phyloP scores from a whole-genome alignment of 1,284 basidiomycete species.

The Tremellales sp. region DNA sequence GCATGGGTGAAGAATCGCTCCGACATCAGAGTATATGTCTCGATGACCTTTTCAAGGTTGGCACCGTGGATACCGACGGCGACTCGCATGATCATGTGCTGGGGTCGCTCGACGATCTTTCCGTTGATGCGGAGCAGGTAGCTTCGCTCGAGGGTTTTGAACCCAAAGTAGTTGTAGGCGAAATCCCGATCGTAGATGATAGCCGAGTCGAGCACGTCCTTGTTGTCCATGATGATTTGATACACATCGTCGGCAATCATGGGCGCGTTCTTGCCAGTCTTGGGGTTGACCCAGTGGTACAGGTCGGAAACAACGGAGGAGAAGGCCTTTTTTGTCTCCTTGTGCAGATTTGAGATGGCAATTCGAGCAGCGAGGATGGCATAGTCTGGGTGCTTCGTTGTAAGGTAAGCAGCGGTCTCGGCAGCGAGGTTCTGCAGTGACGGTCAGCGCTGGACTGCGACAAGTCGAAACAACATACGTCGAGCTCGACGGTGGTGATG shows the following conservation, averaged over 20 bases:
- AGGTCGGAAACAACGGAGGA: slow-evolving; percentile 87
- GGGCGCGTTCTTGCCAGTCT: slow-evolving; percentile 78
- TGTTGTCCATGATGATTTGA: slow-evolving; percentile 76
- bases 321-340: slow-evolving; percentile 98
- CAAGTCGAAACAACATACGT: slow-evolving; percentile 56
- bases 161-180: slow-evolving; percentile 95
- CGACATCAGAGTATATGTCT: slow-evolving; percentile 94
- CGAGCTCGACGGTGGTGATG: slow-evolving; percentile 95
- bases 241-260: slow-evolving; percentile 93
- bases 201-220: slow-evolving; percentile 80
- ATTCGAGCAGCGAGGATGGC: slow-evolving; percentile 97
- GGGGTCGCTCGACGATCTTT: slow-evolving; percentile 93
- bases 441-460: slow-evolving; percentile 1
- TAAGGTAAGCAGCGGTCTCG: slow-evolving; percentile 95
- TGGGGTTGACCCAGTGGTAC: slow-evolving; percentile 94
- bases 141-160: slow-evolving; percentile 98
- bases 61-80: slow-evolving; percentile 93
- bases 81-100: slow-evolving; percentile 99
- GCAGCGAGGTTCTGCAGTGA: slow-evolving; percentile 74
- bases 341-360: slow-evolving; percentile 97
- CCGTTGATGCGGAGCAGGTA: slow-evolving; percentile 94
- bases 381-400: slow-evolving; percentile 96
- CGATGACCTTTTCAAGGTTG: slow-evolving; percentile 83
- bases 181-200: slow-evolving; percentile 99
- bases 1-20: slow-evolving; percentile 98